phyloP scores from a whole-genome alignment of 129 eudicot species.

The carrot (Daucus carota) region DNA sequence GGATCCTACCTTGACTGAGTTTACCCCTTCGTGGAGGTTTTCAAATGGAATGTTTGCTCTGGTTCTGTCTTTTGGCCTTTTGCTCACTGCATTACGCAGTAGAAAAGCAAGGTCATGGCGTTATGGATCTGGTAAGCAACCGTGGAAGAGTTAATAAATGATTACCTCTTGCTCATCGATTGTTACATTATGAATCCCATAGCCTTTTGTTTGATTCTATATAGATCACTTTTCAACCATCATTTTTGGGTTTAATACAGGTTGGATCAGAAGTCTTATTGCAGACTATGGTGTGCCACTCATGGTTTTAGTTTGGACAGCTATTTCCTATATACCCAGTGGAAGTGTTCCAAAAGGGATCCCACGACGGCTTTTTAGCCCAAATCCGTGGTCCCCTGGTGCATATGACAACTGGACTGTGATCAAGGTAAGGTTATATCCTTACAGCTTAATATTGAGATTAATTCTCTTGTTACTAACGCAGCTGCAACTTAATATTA shows the following conservation, averaged over 20 bases:
- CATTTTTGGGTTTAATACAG: slow-evolving; percentile 5
- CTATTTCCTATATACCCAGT: slow-evolving; percentile 72
- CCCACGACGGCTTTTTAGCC: slow-evolving; percentile 88
- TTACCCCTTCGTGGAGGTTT: slow-evolving; percentile 80
- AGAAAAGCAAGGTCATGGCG: slow-evolving; percentile 99
- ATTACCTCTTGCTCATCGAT: neutral
- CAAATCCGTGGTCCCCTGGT: slow-evolving; percentile 97
- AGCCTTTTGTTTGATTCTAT: neutral
- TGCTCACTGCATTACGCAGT: slow-evolving; percentile 80
- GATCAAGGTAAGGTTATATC: slow-evolving; percentile 37
- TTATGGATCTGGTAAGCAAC: slow-evolving; percentile 71
- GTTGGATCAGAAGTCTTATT: slow-evolving; percentile 81
- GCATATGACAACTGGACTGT: slow-evolving; percentile 95
- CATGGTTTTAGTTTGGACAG: slow-evolving; percentile 94
- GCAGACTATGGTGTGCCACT: slow-evolving; percentile 98
- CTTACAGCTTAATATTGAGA: neutral
- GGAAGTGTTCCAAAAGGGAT: slow-evolving; percentile 72
- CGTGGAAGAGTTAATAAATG: neutral
- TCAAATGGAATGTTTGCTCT: slow-evolving; percentile 98
- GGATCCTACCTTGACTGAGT: slow-evolving; percentile 41
- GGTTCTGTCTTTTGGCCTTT: slow-evolving; percentile 86
- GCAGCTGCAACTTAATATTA: neutral
- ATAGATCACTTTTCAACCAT: neutral
- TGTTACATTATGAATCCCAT: neutral
- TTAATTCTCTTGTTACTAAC: neutral